phyloP scores from a whole-genome alignment of 352 stramenopile genomes.

The Phytophthora sp. region DNA sequence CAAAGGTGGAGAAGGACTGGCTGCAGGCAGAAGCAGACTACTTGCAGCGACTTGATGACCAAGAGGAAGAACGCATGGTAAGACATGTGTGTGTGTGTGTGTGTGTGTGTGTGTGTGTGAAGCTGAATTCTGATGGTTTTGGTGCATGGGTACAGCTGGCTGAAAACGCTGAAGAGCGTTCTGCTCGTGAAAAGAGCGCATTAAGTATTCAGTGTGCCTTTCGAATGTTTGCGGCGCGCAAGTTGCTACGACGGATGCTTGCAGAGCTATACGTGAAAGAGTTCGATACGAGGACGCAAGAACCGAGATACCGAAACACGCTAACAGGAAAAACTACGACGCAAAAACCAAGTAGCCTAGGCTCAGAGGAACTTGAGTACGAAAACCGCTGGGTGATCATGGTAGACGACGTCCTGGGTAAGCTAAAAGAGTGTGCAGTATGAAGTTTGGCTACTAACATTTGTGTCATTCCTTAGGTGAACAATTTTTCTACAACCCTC shows the following conservation, averaged over 20 bases:
- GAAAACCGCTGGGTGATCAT: constrained; percentile 69
- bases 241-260: constrained; percentile 57
- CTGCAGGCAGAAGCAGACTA: constrained; percentile 56
- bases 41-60: constrained; percentile 47
- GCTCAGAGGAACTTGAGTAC: constrained; percentile 61
- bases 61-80: constrained; percentile 57
- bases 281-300: constrained; percentile 46
- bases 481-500: constrained; percentile 75
- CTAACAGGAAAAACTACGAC: constrained; percentile 36
- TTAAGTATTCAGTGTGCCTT: constrained; percentile 62
- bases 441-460: constrained; percentile 11
- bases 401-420: constrained; percentile 49
- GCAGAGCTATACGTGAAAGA: constrained; percentile 60
- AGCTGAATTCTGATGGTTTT: not conserved
- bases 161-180: constrained; percentile 45
- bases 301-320: constrained; percentile 63
- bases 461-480: constrained; percentile 41
- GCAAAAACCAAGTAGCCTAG: constrained; percentile 63
- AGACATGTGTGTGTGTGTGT: not conserved
- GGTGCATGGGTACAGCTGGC: constrained; percentile 39
- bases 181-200: constrained; percentile 43
- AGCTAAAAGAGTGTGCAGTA: constrained; percentile 1
- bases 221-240: constrained; percentile 59
- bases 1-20: constrained; percentile 57
- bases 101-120: constrained; percentile 1